phyloP scores from a whole-genome alignment of 805 yeast genomes.

The Candida michaelii region DNA sequence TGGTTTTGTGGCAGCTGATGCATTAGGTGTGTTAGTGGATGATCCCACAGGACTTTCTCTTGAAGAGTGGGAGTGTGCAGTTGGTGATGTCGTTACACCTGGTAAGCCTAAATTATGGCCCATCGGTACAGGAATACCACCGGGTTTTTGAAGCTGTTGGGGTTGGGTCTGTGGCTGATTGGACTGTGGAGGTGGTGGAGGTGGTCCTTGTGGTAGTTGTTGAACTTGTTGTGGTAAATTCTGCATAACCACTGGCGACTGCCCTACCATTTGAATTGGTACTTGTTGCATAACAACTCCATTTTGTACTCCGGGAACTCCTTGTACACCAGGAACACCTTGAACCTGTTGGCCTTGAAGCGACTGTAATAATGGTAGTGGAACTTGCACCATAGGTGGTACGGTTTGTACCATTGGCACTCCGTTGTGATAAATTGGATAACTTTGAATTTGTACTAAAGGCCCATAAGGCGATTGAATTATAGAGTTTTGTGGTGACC shows the following conservation, averaged over 20 bases:
- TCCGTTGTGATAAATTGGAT: slow-evolving; percentile 16
- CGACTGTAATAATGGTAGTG: slow-evolving; percentile 14
- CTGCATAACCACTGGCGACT: slow-evolving; percentile 5
- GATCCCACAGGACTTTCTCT: slow-evolving; percentile 1
- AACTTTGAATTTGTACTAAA: slow-evolving; percentile 24
- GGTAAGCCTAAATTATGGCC: background rate
- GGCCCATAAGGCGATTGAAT: slow-evolving; percentile 30
- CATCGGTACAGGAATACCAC: background rate
- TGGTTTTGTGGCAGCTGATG: background rate
- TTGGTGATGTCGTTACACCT: slow-evolving; percentile 1
- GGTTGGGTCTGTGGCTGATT: slow-evolving; percentile 10
- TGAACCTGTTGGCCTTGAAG: slow-evolving; percentile 2
- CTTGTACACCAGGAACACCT: background rate
- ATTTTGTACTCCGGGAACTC: background rate
- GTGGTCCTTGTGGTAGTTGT: slow-evolving; percentile 7
- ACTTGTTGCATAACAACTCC: slow-evolving; percentile 4
- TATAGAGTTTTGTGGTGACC: slow-evolving; percentile 7
- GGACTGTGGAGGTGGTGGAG: background rate
- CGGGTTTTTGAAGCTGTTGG: slow-evolving; percentile 1
- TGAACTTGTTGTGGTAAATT: slow-evolving; percentile 2
- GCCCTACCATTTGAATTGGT: slow-evolving; percentile 9
- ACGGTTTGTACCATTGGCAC: slow-evolving; percentile 17
- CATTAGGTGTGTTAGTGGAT: background rate
- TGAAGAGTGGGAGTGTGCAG: slow-evolving; percentile 4
- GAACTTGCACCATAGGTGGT: slow-evolving; percentile 17